Conservation (phyloP, 441 rosid genomes). For the Jatropha multifida region DNA sequence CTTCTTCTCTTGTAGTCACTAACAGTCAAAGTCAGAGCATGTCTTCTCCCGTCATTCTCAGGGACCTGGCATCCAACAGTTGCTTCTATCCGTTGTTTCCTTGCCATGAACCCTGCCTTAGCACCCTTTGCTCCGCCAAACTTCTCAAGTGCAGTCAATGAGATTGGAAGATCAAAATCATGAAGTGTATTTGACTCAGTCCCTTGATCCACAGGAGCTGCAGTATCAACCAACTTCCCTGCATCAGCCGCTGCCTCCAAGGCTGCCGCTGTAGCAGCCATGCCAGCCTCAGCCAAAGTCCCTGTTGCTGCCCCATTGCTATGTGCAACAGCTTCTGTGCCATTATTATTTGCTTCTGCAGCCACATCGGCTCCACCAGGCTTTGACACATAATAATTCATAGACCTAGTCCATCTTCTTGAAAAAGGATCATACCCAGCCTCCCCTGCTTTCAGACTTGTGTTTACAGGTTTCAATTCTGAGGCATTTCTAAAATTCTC, state of each 20-base stretch:
- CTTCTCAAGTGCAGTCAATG: constrained; percentile 59
- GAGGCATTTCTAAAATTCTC: constrained; percentile 97
- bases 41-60: constrained; percentile 88
- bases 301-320: constrained; percentile 30
- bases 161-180: constrained; percentile 73
- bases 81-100: constrained; percentile 88
- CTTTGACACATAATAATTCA: constrained; percentile 71
- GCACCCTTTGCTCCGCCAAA: constrained; percentile 86
- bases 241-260: constrained; percentile 95
- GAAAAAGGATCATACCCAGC: constrained; percentile 99
- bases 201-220: constrained; percentile 87
- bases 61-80: constrained; percentile 73
- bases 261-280: constrained; percentile 76
- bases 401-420: constrained; percentile 96
- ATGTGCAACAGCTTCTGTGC: constrained; percentile 20
- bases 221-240: constrained; percentile 90
- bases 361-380: constrained; percentile 40
- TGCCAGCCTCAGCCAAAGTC: constrained; percentile 34
- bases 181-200: constrained; percentile 71
- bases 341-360: constrained; percentile 35
- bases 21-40: constrained; percentile 80
- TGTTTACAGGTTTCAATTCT: constrained; percentile 52
- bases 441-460: constrained; percentile 85
- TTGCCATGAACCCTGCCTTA: constrained; percentile 85
- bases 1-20: constrained; percentile 98